Percentiles rank a stretch among this genome's conserved stretches.
Evolutionary conservation across 495 filamentous ascomycete genomes (phyloP).

Genomic region (Aspergillus nidulans): DNA sequence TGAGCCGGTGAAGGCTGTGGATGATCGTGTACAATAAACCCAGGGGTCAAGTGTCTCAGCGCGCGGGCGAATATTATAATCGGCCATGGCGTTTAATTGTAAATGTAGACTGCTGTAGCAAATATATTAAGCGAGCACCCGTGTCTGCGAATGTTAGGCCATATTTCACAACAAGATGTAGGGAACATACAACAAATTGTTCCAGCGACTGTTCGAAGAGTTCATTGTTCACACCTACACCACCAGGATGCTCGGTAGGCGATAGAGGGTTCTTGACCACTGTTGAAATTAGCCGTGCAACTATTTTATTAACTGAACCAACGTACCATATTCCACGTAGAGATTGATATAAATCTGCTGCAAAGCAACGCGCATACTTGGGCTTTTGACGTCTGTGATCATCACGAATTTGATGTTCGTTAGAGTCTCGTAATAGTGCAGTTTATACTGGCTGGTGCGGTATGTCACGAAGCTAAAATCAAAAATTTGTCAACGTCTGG

Average conservation of each 20-base stretch:
- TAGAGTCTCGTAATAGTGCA: slow-evolving; percentile 98
- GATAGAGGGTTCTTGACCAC: slow-evolving; percentile 94
- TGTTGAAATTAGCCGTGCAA: slow-evolving; percentile 24
- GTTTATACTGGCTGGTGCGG: slow-evolving; percentile 89
- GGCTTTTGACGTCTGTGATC: slow-evolving; percentile 85
- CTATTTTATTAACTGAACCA: neutral
- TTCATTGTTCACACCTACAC: slow-evolving; percentile 87
- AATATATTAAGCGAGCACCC: slow-evolving; percentile 27
- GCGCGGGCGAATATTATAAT: no score
- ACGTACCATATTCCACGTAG: slow-evolving; percentile 85
- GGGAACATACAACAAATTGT: slow-evolving; percentile 62
- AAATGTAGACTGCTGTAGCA: neutral
- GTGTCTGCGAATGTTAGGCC: slow-evolving; percentile 33
- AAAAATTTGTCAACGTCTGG: neutral
- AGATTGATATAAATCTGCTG: slow-evolving; percentile 99
- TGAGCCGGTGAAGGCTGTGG: no score
- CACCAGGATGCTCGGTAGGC: slow-evolving; percentile 82
- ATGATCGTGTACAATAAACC: no score
- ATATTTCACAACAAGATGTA: slow-evolving; percentile 7
- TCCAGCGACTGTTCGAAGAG: slow-evolving; percentile 90
- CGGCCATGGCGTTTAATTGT: no score
- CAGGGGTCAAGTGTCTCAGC: no score
- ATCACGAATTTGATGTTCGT: slow-evolving; percentile 95
- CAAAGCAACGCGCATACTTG: slow-evolving; percentile 85
- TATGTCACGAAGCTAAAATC: slow-evolving; percentile 74